A percentile compares a stretch with the other conserved stretches of the same genome.
Evolutionary conservation across 2,329 filamentous ascomycete genomes (phyloP).

Genomic region (Sporothrix variecibatus): DNA sequence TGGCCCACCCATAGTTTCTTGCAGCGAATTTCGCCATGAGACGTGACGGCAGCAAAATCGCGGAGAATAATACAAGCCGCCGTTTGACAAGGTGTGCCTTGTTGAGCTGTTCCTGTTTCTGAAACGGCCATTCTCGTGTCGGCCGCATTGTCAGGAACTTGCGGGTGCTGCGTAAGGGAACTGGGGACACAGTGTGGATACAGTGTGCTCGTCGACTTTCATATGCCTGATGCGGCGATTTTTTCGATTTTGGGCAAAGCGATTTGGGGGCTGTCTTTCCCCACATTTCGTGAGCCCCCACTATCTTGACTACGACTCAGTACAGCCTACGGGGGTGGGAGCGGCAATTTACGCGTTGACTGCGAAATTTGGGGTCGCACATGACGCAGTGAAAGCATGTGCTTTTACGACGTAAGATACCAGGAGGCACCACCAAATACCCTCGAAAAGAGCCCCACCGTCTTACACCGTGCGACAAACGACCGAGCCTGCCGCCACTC

Average conservation of each 20-base stretch:
- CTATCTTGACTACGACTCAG: background rate
- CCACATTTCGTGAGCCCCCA: background rate
- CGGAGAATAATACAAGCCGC: background rate
- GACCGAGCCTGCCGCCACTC: background rate
- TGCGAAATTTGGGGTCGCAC: background rate
- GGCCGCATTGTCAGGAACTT: background rate
- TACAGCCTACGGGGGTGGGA: too few species aligned
- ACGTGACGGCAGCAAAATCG: too few species aligned
- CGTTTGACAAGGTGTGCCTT: too few species aligned
- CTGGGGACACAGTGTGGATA: background rate
- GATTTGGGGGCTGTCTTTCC: conserved; percentile 5
- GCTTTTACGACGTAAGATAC: too few species aligned
- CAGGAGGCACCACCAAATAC: background rate
- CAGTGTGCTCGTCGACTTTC: background rate
- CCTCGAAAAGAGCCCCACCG: background rate
- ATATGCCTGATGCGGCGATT: conserved; percentile 9
- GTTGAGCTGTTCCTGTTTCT: background rate
- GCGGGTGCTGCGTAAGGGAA: background rate
- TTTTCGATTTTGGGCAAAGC: background rate
- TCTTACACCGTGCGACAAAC: conserved; percentile 4
- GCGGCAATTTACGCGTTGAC: too few species aligned
- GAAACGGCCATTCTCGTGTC: background rate
- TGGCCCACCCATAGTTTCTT: background rate
- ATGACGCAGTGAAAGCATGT: conserved; percentile 17
- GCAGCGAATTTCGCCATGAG: background rate